phyloP scores from a whole-genome alignment of 495 filamentous ascomycete genomes.

The Melanomma pulvis-pyrius region DNA sequence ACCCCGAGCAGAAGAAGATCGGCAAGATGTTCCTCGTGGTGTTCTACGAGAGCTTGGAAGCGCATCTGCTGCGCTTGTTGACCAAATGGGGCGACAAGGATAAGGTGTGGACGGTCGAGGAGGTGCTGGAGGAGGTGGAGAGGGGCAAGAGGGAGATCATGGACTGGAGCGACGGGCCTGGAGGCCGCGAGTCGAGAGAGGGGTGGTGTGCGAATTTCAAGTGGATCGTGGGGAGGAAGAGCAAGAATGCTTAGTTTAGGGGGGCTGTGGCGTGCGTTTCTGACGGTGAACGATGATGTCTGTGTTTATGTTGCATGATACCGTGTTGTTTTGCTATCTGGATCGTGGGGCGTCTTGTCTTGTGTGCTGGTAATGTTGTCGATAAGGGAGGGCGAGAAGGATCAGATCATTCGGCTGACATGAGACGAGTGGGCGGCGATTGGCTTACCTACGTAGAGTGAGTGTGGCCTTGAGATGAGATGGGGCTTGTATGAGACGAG shows the following conservation, averaged over 20 bases:
- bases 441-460: no score
- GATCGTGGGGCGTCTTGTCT: no score
- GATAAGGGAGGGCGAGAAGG: no score
- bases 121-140: constrained; percentile 24
- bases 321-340: no score
- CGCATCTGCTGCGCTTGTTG: constrained; percentile 60
- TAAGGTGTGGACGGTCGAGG: constrained; percentile 23
- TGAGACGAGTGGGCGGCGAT: no score
- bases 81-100: constrained; percentile 46
- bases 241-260: constrained; percentile 15
- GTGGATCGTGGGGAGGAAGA: constrained; percentile 35
- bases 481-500: no score
- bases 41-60: constrained; percentile 67
- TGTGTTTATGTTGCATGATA: no score
- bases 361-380: no score
- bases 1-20: constrained; percentile 53
- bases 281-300: no score
- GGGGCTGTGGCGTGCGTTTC: no score
- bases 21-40: constrained; percentile 70
- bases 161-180: constrained; percentile 5
- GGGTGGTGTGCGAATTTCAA: constrained; percentile 36
- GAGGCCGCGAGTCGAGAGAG: constrained; percentile 5
- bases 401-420: no score
- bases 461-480: no score
- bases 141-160: constrained; percentile 29